Evolutionary conservation across 2,329 filamentous ascomycete species (phyloP).

Genomic region (Kalmusia sp.): DNA sequence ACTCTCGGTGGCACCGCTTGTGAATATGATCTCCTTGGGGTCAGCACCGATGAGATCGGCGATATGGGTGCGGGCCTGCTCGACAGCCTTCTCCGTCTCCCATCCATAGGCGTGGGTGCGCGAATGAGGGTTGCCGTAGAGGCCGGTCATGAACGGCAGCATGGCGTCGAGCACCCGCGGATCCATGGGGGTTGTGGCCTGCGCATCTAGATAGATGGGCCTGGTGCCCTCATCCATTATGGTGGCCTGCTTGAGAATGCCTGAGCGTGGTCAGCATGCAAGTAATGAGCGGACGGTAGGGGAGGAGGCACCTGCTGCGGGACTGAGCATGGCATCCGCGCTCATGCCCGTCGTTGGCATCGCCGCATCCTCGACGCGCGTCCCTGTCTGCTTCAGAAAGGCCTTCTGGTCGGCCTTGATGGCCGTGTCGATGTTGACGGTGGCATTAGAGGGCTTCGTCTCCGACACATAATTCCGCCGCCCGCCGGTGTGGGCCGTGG

Average conservation of each 20-base stretch:
- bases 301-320: conserved; percentile 67
- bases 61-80: conserved; percentile 83
- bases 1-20: conserved; percentile 95
- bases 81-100: conserved; percentile 95
- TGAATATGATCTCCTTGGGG: conserved; percentile 98
- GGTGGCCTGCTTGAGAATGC: conserved; percentile 88
- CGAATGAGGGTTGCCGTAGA: conserved; percentile 97
- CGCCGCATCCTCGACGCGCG: conserved; percentile 61
- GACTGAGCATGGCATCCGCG: conserved; percentile 76
- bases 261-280: conserved; percentile 47
- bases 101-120: conserved; percentile 97
- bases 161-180: conserved; percentile 95
- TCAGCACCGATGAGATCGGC: conserved; percentile 91
- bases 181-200: conserved; percentile 94
- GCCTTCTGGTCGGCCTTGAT: conserved; percentile 87
- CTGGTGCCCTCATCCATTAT: conserved; percentile 91
- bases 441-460: conserved; percentile 78
- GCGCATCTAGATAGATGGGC: conserved; percentile 98
- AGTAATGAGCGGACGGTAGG: conserved; percentile 5
- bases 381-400: conserved; percentile 68
- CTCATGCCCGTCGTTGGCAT: conserved; percentile 66
- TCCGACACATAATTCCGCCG: conserved; percentile 82
- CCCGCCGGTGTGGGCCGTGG: conserved; percentile 43
- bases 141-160: conserved; percentile 90
- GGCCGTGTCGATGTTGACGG: conserved; percentile 81